These are phyloP conservation scores for Ophiocordyceps unilateralis DNA, from an alignment of 2,329 filamentous ascomycete species.

Conservation along the genomic window DNA sequence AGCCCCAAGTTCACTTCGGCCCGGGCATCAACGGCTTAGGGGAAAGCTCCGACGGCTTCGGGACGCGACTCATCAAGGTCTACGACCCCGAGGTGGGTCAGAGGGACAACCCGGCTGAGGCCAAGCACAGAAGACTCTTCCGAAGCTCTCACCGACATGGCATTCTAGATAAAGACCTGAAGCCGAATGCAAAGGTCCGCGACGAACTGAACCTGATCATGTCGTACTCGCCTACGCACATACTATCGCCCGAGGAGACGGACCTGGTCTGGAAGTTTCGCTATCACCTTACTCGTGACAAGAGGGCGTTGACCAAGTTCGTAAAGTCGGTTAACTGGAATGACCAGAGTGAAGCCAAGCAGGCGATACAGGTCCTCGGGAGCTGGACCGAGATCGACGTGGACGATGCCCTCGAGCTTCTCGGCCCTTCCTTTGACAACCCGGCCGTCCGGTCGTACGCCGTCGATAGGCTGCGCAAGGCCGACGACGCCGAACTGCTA, in stretches of 20 bases:
- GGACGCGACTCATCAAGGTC: constrained; percentile 57
- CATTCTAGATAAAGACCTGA: constrained; percentile 86
- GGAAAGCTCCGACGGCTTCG: constrained; percentile 27
- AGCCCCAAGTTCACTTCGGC: constrained; percentile 77
- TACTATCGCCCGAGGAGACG: constrained; percentile 77
- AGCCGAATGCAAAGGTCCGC: constrained; percentile 87
- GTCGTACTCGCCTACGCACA: constrained; percentile 81
- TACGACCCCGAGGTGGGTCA: constrained; percentile 89
- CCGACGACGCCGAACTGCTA: constrained; percentile 80
- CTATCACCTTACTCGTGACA: constrained; percentile 85
- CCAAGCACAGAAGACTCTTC: constrained; percentile 82
- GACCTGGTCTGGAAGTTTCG: constrained; percentile 96
- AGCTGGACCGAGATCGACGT: constrained; percentile 97
- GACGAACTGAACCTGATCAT: constrained; percentile 87
- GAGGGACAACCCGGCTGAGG: constrained; percentile 82
- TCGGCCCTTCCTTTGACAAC: constrained; percentile 86
- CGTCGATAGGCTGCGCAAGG: constrained; percentile 77
- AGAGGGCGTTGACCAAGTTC: constrained; percentile 85
- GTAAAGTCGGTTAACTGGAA: constrained; percentile 96
- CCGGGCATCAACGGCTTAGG: constrained; percentile 66
- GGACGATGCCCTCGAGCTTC: constrained; percentile 84
- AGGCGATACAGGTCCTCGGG: constrained; percentile 75
- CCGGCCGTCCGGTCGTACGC: constrained; percentile 79
- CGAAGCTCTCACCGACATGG: constrained; percentile 79
- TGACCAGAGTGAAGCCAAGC: constrained; percentile 67